Base-by-base conservation (phyloP, 805 yeast species). In the Torulaspora delbrueckii region DNA sequence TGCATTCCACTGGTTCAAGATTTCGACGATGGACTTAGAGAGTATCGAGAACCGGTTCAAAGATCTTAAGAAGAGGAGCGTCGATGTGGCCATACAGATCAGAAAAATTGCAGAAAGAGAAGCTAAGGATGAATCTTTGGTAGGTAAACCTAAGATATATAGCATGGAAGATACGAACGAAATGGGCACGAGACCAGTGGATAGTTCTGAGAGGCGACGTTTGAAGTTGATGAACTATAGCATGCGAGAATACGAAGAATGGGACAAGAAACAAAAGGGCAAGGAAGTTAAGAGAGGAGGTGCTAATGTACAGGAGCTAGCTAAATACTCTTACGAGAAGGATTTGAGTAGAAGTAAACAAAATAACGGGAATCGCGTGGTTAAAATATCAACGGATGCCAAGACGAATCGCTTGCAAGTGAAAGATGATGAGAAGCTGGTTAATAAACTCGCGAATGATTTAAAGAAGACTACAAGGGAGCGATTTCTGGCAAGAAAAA, bases 241-340 rank as follows among this genome's bases (percentile, higher is more conserved):
- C 1, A 53, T 62, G 10, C 46, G 57, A 26, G 62, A 63, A 16
- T 58, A 54, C 36, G 62, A 62, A 44, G 53, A 53, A 19, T 55
- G 60, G 59, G 54, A 48, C 12, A 34, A 40, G 25, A 52, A 35
- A 26, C 41, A 37, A 16, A 41, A 39, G 8, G 43, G 40, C 7
- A 45, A 46, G 30, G 45, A 42, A n/a, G 28, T 32, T 18, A 49
- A 45, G 34, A 37, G 36, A 14, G 45, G 42, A 7, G 43, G 46
- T 14, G 39, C 40, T 3, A 43, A 52, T 33, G 43, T 47, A 13
- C 48, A 45, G 19, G 57, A 60, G 32, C 22, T 62, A 12, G 67
- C 66, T 2, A 59, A 57, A 39, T 40, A 47, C 18, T 62, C 66
- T 1, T 63, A 63, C 35, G 59, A 62, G 31, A 63, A 62, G 46